Conservation (phyloP, 148 eudicot genomes). For the Fagopyrum esculentum region DNA sequence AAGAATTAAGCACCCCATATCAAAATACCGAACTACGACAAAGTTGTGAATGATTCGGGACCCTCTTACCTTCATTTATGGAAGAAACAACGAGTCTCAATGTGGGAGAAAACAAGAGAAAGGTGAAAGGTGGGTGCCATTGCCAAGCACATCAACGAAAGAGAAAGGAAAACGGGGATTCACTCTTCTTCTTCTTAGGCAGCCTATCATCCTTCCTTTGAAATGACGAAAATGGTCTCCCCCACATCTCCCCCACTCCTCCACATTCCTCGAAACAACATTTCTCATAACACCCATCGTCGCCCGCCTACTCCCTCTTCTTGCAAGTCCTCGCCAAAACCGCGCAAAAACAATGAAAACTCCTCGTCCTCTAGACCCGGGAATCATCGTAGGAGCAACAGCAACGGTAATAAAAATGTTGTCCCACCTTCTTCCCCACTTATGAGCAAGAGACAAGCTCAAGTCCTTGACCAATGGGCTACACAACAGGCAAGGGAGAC, state of each 20-base stretch:
- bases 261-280: slow-evolving; percentile 21
- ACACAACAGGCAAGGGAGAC: slow-evolving; percentile 18
- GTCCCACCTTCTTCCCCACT: background rate
- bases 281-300: background rate
- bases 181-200: background rate
- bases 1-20: no score
- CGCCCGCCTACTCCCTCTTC: background rate
- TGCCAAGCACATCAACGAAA: background rate
- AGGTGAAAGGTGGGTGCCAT: slow-evolving; percentile 2
- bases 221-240: slow-evolving; percentile 29
- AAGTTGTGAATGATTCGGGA: background rate
- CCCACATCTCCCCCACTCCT: slow-evolving; percentile 45
- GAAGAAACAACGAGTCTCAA: background rate
- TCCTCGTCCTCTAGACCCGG: slow-evolving; percentile 12
- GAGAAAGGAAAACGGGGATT: background rate
- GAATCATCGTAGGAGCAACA: background rate
- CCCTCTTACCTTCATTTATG: background rate
- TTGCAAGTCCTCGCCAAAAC: slow-evolving; percentile 18
- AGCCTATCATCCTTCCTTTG: background rate
- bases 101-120: background rate
- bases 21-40: no score
- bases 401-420: background rate
- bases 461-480: slow-evolving; percentile 19
- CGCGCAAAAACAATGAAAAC: slow-evolving; percentile 14
- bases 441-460: slow-evolving; percentile 9